Evolutionary conservation across 108 stramenopile genomes (phyloP).

Genomic region (Skeletonema marinoi): DNA sequence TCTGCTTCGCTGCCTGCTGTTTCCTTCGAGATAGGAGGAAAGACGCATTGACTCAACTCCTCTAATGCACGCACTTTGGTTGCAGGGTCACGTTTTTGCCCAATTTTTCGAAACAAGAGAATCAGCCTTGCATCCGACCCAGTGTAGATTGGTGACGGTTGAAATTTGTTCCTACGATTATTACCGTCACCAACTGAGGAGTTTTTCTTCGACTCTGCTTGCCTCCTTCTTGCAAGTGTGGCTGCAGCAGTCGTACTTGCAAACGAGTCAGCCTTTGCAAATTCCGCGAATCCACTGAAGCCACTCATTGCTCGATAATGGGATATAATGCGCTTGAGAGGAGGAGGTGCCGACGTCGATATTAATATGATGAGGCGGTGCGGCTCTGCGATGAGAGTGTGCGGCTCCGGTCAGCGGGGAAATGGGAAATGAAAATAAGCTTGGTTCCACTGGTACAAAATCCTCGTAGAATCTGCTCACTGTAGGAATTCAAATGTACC

Average conservation of each 20-base stretch:
- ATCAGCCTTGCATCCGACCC: slow-evolving; percentile 58
- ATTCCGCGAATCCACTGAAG: slow-evolving; percentile 39
- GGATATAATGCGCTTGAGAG: no score
- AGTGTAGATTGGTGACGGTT: slow-evolving; percentile 70
- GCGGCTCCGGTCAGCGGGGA: no score
- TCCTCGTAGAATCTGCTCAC: no score
- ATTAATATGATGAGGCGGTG: no score
- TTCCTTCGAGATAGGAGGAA: background rate
- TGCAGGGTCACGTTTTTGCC: slow-evolving; percentile 75
- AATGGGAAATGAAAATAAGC: no score
- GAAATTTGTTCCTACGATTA: background rate
- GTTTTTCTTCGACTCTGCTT: slow-evolving; percentile 4
- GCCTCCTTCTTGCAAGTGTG: slow-evolving; percentile 22
- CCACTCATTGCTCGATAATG: background rate
- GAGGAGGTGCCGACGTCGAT: no score
- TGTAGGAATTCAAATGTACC: no score
- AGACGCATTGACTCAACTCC: slow-evolving; percentile 39
- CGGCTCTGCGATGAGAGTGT: no score
- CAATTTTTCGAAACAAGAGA: slow-evolving; percentile 66
- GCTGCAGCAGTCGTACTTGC: slow-evolving; percentile 35
- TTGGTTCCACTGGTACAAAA: no score
- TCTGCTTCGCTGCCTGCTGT: background rate
- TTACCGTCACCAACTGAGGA: background rate
- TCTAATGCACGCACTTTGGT: slow-evolving; percentile 72
- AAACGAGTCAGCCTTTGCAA: slow-evolving; percentile 22